phyloP scores from a whole-genome alignment of 2,329 filamentous ascomycete genomes.

The Metarhizium humberi region DNA sequence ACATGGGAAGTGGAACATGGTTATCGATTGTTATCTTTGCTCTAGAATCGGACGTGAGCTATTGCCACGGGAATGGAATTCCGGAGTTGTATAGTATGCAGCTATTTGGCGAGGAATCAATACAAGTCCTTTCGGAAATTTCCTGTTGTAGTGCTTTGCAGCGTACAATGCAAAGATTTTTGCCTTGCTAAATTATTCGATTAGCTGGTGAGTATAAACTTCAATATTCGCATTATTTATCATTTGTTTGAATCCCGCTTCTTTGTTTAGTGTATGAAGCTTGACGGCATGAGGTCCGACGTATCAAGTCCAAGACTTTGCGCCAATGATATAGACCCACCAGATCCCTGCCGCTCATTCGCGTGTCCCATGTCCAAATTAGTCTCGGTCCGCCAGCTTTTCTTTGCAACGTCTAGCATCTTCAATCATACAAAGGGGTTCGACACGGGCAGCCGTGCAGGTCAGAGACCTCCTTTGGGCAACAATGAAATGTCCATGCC shows the following conservation, averaged over 20 bases:
- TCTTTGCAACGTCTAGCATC: background rate
- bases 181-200: too few species aligned
- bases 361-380: background rate
- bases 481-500: conserved; percentile 39
- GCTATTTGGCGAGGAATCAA: background rate
- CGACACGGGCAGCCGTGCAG: background rate
- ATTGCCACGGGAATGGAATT: background rate
- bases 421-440: background rate
- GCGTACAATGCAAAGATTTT: too few species aligned
- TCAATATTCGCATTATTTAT: too few species aligned
- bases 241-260: too few species aligned
- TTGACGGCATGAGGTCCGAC: too few species aligned
- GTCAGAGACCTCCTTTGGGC: background rate
- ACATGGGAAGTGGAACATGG: background rate
- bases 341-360: conserved; percentile 2
- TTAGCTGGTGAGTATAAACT: too few species aligned
- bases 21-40: background rate
- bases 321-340: background rate
- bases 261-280: too few species aligned
- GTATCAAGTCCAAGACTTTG: background rate
- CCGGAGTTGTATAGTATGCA: background rate
- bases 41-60: background rate
- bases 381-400: background rate
- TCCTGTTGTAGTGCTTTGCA: too few species aligned
- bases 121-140: background rate